Base-by-base conservation (phyloP, 2,329 filamentous ascomycete species). In the Lachnellula arida region DNA sequence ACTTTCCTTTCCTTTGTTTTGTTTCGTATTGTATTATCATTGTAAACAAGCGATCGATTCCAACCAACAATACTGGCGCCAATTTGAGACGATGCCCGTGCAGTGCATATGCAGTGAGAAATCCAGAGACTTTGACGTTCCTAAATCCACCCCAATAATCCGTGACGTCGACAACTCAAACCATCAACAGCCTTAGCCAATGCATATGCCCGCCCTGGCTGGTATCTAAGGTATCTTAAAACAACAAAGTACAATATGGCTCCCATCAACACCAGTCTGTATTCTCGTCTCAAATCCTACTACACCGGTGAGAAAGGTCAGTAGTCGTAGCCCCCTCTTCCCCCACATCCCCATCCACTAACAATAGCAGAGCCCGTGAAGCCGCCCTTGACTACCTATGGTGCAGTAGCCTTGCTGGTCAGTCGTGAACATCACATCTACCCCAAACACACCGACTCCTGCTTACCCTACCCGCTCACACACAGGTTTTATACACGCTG, bases 401-500 rank as follows among this genome's bases (percentile, higher is more conserved):
- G 55, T 17, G 67, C 67, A 0, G 54, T 68, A 22, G 46, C 54
- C 42, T 53, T 68, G 12, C 53, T 69, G 57, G 67, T 70, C 55
- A 47, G 55, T 32, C 32, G 39, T 19, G 48, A 42, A 19, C 22
- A 12, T 25, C 23, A 39, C 19, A 50, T 14, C 39, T 54, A 43
- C 19, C 37, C 6, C 22, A 49, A 39, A 58, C 46, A 49, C 39
- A 39, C n/a, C n/a, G 15, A 34, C 17, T 35, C 32, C 17, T 37
- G 25, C 28, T 32, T 32, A 32, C 28, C 23, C 7, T 46, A 49
- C 37, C 46, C 39, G 17, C 22, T 34, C 32, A 0, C 57, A 89
- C 32, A 0, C 57, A 89, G 89, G 75, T 92, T 60, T 73, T 86
- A 59, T 96, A 95, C 74, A 96, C 91, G n/a, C 72, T 91, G 64